These are phyloP conservation scores for Glomus cerebriforme DNA, from an alignment of 192 early-diverging fungal genomes.

Conservation along the genomic window DNA sequence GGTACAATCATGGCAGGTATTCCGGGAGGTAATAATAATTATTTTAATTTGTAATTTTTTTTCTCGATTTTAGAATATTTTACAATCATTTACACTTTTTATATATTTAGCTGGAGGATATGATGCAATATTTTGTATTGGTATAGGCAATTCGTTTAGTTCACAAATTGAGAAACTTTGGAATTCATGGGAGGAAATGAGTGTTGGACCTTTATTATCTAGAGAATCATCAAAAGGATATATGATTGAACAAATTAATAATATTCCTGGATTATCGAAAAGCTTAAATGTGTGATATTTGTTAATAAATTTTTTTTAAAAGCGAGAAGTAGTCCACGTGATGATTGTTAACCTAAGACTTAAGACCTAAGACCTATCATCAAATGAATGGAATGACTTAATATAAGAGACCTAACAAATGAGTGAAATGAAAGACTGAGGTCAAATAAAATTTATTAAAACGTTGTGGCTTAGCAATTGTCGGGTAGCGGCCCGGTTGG, in stretches of 20 bases:
- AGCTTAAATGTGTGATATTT: background rate
- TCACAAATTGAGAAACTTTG: conserved; percentile 60
- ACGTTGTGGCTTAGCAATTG: no score
- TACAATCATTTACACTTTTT: background rate
- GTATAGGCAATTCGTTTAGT: conserved; percentile 54
- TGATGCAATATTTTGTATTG: conserved; percentile 95
- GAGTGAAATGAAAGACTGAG: no score
- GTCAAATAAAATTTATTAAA: no score
- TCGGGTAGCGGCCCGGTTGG: no score
- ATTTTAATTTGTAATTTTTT: background rate
- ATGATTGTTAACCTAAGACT: no score
- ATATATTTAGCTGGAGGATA: conserved; percentile 81
- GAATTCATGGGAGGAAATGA: conserved; percentile 72
- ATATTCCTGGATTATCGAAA: conserved; percentile 26
- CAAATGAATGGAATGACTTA: no score
- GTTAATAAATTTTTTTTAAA: no score
- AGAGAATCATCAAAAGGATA: conserved; percentile 64
- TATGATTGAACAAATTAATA: conserved; percentile 37
- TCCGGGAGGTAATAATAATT: conserved; percentile 71
- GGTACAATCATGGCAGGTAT: conserved; percentile 94
- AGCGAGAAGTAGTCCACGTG: no score
- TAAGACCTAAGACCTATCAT: no score
- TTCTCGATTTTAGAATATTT: background rate
- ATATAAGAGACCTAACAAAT: no score
- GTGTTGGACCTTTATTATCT: conserved; percentile 80